A percentile compares a stretch with the other conserved stretches of the same genome.
phyloP scores from a whole-genome alignment of 768 basidiomycete genomes.

The Russula foetens region DNA sequence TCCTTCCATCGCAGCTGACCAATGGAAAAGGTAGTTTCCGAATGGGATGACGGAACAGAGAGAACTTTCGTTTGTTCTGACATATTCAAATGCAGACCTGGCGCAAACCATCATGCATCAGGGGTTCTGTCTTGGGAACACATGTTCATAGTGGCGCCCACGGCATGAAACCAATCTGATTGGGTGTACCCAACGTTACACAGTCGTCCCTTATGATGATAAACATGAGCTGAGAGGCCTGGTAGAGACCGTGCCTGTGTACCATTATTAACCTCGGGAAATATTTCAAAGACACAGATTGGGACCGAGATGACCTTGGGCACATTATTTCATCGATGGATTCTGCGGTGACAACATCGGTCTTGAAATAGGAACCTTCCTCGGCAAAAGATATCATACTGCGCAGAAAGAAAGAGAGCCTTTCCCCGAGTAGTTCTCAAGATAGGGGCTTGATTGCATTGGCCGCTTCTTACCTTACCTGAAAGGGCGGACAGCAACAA shows the following conservation, averaged over 20 bases:
- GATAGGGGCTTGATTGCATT: conserved; percentile 19
- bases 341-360: not conserved
- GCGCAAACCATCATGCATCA: not conserved
- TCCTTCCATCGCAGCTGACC: conserved; percentile 6
- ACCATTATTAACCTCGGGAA: not conserved
- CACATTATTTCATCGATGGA: not conserved
- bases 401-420: not conserved
- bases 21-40: not conserved
- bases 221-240: not conserved
- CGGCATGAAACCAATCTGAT: not conserved
- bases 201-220: not conserved
- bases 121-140: too few species aligned
- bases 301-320: not conserved
- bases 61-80: not conserved
- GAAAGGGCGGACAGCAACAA: conserved; percentile 12
- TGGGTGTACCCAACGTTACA: not conserved
- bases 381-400: conserved; percentile 1
- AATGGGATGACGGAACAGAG: not conserved
- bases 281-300: not conserved
- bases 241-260: not conserved
- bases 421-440: conserved; percentile 2
- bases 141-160: conserved; percentile 7
- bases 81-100: not conserved
- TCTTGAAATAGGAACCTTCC: not conserved
- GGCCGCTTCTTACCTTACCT: conserved; percentile 10